phyloP scores from a whole-genome alignment of 257 asterid genomes.

The Prunella vulgaris region DNA sequence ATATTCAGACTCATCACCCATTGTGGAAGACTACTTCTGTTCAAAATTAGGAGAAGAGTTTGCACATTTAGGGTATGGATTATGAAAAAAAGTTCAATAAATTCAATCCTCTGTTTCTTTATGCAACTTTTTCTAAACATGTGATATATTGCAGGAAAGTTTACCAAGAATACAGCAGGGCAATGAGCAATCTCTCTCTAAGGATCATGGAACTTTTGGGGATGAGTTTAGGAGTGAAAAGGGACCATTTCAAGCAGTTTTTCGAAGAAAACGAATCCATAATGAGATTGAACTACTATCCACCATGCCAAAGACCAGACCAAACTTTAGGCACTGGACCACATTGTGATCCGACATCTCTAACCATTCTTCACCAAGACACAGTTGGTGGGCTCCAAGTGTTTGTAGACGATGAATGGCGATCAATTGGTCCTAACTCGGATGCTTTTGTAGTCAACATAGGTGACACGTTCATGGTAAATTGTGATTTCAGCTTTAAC shows the following conservation, averaged over 20 bases:
- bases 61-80: constrained; percentile 43
- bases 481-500: not conserved
- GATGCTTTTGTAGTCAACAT: constrained; percentile 75
- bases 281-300: constrained; percentile 80
- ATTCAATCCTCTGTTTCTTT: not conserved
- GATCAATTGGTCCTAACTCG: constrained; percentile 44
- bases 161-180: constrained; percentile 67
- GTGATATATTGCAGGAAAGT: constrained; percentile 35
- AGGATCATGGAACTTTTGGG: constrained; percentile 78
- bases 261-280: constrained; percentile 71
- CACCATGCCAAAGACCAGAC: constrained; percentile 72
- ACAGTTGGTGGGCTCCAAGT: constrained; percentile 76
- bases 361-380: constrained; percentile 87
- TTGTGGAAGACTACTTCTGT: constrained; percentile 53
- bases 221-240: constrained; percentile 50
- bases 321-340: constrained; percentile 86
- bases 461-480: constrained; percentile 94
- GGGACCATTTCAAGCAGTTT: constrained; percentile 40
- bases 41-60: constrained; percentile 48
- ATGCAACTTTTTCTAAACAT: not conserved
- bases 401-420: constrained; percentile 69
- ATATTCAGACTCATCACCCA: constrained; percentile 46
- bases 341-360: constrained; percentile 83
- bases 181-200: constrained; percentile 65
- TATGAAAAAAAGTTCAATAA: not conserved